Conservation (phyloP, 2,329 filamentous ascomycete species). For the Tothia fuscella region DNA sequence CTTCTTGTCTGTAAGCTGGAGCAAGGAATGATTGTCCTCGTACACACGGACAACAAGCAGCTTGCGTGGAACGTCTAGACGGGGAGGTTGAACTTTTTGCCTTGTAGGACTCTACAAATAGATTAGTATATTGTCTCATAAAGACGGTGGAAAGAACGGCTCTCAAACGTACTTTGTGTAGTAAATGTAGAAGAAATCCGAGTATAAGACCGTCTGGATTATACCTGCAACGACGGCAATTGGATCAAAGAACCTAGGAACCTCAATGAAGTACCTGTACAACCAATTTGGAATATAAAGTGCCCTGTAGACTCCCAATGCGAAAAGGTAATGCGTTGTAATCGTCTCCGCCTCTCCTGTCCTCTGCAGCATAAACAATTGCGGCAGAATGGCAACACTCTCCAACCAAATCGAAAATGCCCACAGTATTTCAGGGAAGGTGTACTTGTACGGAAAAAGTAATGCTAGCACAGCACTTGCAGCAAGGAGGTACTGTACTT, state of each 20-base stretch:
- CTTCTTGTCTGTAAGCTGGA: no score
- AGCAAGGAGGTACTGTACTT: slow-evolving; percentile 83
- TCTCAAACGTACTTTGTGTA: slow-evolving; percentile 67
- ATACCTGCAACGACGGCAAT: slow-evolving; percentile 83
- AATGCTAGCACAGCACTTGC: slow-evolving; percentile 68
- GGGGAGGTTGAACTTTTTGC: slow-evolving; percentile 42
- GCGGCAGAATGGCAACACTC: slow-evolving; percentile 88
- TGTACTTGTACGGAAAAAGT: slow-evolving; percentile 77
- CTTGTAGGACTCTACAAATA: slow-evolving; percentile 35
- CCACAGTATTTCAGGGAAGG: slow-evolving; percentile 74
- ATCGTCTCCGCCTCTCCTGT: slow-evolving; percentile 99
- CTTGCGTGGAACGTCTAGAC: no score
- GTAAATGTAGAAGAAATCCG: slow-evolving; percentile 99
- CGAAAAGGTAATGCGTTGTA: slow-evolving; percentile 94
- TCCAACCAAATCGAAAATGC: slow-evolving; percentile 98
- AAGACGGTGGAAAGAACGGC: neutral
- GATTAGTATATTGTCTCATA: slow-evolving; percentile 12
- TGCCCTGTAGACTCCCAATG: slow-evolving; percentile 79
- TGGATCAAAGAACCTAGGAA: slow-evolving; percentile 57
- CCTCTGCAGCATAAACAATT: slow-evolving; percentile 95
- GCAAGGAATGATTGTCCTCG: no score
- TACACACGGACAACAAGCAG: no score
- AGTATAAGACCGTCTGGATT: slow-evolving; percentile 89
- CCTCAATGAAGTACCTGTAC: slow-evolving; percentile 73
- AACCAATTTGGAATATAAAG: slow-evolving; percentile 99